These are phyloP conservation scores for Trichoderma orchidacearum DNA, from an alignment of 495 filamentous ascomycete genomes.

Conservation along the genomic window DNA sequence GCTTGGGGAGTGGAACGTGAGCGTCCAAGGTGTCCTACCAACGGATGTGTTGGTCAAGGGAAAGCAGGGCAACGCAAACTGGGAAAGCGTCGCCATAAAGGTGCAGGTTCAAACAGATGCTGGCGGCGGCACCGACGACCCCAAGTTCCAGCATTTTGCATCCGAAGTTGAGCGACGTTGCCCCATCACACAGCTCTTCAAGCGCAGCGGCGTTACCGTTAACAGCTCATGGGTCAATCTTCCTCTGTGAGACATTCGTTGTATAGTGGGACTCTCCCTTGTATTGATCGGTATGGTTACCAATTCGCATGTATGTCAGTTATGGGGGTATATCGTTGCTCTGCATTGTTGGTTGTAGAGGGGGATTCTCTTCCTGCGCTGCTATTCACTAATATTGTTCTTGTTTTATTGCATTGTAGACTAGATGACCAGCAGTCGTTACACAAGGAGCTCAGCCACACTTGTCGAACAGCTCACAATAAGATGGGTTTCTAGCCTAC, in stretches of 20 bases:
- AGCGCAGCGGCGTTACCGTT: slow-evolving; percentile 10
- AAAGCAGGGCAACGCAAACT: slow-evolving; percentile 12
- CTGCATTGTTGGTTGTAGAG: too few relatives aligned
- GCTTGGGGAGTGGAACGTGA: slow-evolving; percentile 10
- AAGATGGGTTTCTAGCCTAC: too few relatives aligned
- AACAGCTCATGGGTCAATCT: slow-evolving; percentile 14
- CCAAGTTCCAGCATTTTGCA: slow-evolving; percentile 7
- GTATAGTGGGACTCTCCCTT: too few relatives aligned
- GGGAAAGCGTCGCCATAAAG: slow-evolving; percentile 8
- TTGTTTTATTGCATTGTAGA: too few relatives aligned
- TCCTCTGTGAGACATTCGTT: slow-evolving; percentile 6
- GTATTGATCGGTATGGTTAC: too few relatives aligned
- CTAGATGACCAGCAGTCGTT: too few relatives aligned
- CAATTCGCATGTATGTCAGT: too few relatives aligned
- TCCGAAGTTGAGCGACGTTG: slow-evolving; percentile 12
- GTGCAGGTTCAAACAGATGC: slow-evolving; percentile 13
- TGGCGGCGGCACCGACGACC: neutral
- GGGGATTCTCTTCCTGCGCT: too few relatives aligned
- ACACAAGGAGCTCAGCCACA: too few relatives aligned
- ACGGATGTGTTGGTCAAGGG: slow-evolving; percentile 10
- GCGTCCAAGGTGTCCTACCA: slow-evolving; percentile 9
- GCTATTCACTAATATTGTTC: too few relatives aligned
- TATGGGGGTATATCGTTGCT: too few relatives aligned
- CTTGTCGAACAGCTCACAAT: too few relatives aligned
- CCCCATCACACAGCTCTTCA: slow-evolving; percentile 14